These are phyloP conservation scores for Taxawa tesnikishii DNA, from an alignment of 2,329 filamentous ascomycete species.

Conservation along the genomic window DNA sequence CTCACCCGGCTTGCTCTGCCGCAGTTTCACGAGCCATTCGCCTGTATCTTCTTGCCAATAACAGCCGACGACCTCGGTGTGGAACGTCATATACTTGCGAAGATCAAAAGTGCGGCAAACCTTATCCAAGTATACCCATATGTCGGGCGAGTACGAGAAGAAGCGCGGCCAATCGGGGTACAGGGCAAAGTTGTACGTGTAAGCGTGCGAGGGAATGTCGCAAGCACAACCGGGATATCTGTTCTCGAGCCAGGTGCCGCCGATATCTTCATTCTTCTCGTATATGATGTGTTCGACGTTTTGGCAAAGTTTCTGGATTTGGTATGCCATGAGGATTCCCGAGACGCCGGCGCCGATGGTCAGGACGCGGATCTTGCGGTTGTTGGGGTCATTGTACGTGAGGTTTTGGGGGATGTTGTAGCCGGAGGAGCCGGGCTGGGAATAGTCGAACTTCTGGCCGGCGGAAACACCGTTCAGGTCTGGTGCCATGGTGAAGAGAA, in stretches of 20 bases:
- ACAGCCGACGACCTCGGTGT: conserved; percentile 32
- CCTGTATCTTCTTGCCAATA: conserved; percentile 38
- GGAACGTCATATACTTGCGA: conserved; percentile 41
- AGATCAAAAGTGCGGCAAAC: conserved; percentile 37
- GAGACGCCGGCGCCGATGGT: conserved; percentile 37
- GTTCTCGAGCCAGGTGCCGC: conserved; percentile 35
- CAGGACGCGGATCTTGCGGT: conserved; percentile 32
- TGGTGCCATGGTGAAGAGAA: conserved; percentile 28
- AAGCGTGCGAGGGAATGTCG: conserved; percentile 34
- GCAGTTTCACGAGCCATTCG: conserved; percentile 37
- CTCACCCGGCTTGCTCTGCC: conserved; percentile 23
- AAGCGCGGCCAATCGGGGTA: conserved; percentile 36
- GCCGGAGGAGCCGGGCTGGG: conserved; percentile 28
- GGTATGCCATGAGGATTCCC: conserved; percentile 34
- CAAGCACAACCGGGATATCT: conserved; percentile 28
- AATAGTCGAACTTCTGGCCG: conserved; percentile 28
- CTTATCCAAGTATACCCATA: conserved; percentile 36
- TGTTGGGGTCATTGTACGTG: conserved; percentile 25
- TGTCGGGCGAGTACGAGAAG: conserved; percentile 34
- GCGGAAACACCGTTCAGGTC: conserved; percentile 25
- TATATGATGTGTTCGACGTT: conserved; percentile 37
- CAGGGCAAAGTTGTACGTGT: conserved; percentile 31
- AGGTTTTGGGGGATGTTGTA: conserved; percentile 26
- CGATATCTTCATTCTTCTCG: conserved; percentile 33
- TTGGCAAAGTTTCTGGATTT: conserved; percentile 31